Evolutionary conservation across 495 filamentous ascomycete species (phyloP), one percentile per base, ranked within the genome.

Genomic region (Mytilinidion resinicola): DNA sequence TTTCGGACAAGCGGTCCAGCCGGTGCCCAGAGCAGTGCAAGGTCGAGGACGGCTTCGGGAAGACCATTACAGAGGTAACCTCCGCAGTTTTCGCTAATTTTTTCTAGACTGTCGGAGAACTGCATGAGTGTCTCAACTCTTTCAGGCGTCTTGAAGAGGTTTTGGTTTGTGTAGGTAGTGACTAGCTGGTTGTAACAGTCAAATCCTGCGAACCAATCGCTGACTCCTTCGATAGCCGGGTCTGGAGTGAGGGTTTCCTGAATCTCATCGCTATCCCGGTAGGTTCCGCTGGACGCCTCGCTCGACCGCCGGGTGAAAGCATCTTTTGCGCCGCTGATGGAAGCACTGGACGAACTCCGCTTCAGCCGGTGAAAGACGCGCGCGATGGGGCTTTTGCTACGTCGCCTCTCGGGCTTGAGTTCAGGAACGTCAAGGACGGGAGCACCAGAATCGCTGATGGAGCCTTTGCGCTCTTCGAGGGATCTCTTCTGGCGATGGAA

Each of bases 111-210:
- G 11, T 19, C 50, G 15, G 53, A 36, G 33, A 64, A 57, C 5
- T 42, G 33, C 6, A 11, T 48, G n/a, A 48, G 19, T 1, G 21
- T 21, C 25, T 30, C 25, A 6, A 30, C 25, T 30, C 25, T 2
- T 17, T 47, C 53, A 0, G 48, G 25, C 3, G 47, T 33, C n/a
- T 50, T 46, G 19, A 53, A 30, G 2, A 20, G 17, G 30, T 56
- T 42, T 20, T 33, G 21, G 20, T 53, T 53, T 3, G 56, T 36
- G 8, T 57, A 39, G 4, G 19, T 46, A 10, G 62, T 60, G 34
- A 64, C 50, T 14, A 64, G 62, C 36, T 64, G 57, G 53, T 57
- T 60, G 57, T 64, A 64, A 14, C 36, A 33, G n/a, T 56, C 57
- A 33, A 64, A 64, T 1, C 62, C 62, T 12, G 19, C 0, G 30